Conservation (phyloP, 441 rosid genomes). For the Caryocar brasiliense region DNA sequence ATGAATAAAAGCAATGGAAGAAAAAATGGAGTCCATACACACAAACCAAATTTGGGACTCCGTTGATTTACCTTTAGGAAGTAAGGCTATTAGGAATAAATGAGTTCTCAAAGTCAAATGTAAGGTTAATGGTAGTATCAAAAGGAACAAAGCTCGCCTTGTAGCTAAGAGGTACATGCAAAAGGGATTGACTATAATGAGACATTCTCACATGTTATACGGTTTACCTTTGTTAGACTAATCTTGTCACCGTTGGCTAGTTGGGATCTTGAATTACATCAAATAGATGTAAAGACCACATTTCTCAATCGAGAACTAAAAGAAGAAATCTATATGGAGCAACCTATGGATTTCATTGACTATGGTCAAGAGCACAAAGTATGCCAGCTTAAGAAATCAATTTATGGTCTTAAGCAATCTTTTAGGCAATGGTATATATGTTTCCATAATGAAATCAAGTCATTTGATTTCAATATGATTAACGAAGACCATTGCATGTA, state of each 20-base stretch:
- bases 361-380: background rate
- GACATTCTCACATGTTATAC: background rate
- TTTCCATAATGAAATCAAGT: background rate
- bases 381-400: background rate
- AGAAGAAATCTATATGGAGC: background rate
- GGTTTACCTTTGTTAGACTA: background rate
- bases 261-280: background rate
- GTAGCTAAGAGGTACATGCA: background rate
- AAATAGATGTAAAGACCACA: background rate
- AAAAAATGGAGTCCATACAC: background rate
- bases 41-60: background rate
- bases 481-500: background rate
- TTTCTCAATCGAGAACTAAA: conserved; percentile 2
- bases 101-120: background rate
- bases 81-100: background rate
- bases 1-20: background rate
- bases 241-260: background rate
- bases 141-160: background rate
- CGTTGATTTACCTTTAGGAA: background rate
- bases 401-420: background rate
- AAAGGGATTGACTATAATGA: background rate
- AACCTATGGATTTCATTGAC: background rate
- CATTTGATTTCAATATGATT: background rate
- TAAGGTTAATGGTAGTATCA: background rate
- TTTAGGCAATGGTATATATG: background rate